phyloP scores from a whole-genome alignment of 495 filamentous ascomycete genomes.

The Filosporella fistucella region DNA sequence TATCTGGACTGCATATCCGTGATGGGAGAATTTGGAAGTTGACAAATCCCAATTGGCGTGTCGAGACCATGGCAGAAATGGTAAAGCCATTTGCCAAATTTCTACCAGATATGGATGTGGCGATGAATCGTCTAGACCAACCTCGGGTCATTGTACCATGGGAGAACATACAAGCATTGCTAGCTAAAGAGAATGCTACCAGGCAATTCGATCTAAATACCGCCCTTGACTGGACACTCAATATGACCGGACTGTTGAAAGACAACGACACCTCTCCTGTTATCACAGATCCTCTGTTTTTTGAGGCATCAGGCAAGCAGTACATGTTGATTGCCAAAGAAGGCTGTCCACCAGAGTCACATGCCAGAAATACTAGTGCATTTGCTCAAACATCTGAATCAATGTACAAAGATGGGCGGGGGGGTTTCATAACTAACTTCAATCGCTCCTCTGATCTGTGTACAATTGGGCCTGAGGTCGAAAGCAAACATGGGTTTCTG shows the following conservation, averaged over 20 bases:
- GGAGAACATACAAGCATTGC: slow-evolving; percentile 51
- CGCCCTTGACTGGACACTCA: slow-evolving; percentile 15
- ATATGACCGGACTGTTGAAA: slow-evolving; percentile 17
- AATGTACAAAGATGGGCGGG: slow-evolving; percentile 32
- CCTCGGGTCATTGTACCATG: slow-evolving; percentile 62
- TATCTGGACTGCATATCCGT: slow-evolving; percentile 23
- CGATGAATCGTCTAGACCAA: slow-evolving; percentile 66
- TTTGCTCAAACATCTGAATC: slow-evolving; percentile 26
- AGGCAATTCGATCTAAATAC: slow-evolving; percentile 14
- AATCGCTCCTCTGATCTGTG: slow-evolving; percentile 63
- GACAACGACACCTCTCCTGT: slow-evolving; percentile 8
- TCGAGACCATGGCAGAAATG: slow-evolving; percentile 39
- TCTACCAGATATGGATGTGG: slow-evolving; percentile 69
- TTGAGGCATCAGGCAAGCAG: slow-evolving; percentile 14
- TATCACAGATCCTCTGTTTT: slow-evolving; percentile 16
- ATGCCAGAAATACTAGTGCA: slow-evolving; percentile 38
- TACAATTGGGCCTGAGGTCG: slow-evolving; percentile 43
- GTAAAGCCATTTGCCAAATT: slow-evolving; percentile 53
- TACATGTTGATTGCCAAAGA: slow-evolving; percentile 48
- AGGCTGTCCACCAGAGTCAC: slow-evolving; percentile 56
- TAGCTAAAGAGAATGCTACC: slow-evolving; percentile 10
- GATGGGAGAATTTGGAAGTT: slow-evolving; percentile 30
- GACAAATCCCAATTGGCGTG: slow-evolving; percentile 49
- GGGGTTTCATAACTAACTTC: slow-evolving; percentile 61
- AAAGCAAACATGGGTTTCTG: slow-evolving; percentile 64